Base-by-base conservation (phyloP, 129 eudicot genomes). In the Flaveria brownii region DNA sequence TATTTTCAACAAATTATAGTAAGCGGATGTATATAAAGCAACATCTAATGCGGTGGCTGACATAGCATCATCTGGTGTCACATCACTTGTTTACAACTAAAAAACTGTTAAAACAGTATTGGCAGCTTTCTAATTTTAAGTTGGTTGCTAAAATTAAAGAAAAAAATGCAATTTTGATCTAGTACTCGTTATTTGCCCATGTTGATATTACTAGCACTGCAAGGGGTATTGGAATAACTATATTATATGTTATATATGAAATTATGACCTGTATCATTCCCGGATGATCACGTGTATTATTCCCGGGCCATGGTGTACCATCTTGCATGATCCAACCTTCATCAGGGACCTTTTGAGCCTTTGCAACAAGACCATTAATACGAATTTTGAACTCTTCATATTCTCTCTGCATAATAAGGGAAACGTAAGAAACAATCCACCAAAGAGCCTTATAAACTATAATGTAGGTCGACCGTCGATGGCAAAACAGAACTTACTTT, bases 251-350 rank as follows among this genome's bases (percentile, higher is more conserved):
- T 62, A 67, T 28, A 43, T 28, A 4, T 11, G 23, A 78, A 59
- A 51, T 78, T 5, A 78, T 63, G 64, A 88, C 98, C 98, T 94
- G 98, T 57, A 94, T 94, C 98, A 94, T 94, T 81, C 98, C 98
- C 9, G 98, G 98, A 83, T 94, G 98, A 83, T 94, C 98, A 79
- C 98, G 87, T 51, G 97, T 94, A 70, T 94, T 94, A 79, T 94
- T 94, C 60, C 98, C 98, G 15, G 98, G 98, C 98, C 98, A 94
- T 55, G 98, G 98, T 33, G 98, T 94, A 61, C 98, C 98, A 86
- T 94, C 98, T 82, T 94, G 98, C 98, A 94, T 94, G 68, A 88
- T 83, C 98, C 98, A 94, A 36, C 98, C 98, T 83, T 91, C 98
- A 80, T 94, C 98, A 6, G 98, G 98, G 55, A 94, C 89, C 74